Evolutionary conservation across 2,329 filamentous ascomycete genomes (phyloP), one percentile per base, ranked within the genome.

Genomic region (Lanzia echinophila): DNA sequence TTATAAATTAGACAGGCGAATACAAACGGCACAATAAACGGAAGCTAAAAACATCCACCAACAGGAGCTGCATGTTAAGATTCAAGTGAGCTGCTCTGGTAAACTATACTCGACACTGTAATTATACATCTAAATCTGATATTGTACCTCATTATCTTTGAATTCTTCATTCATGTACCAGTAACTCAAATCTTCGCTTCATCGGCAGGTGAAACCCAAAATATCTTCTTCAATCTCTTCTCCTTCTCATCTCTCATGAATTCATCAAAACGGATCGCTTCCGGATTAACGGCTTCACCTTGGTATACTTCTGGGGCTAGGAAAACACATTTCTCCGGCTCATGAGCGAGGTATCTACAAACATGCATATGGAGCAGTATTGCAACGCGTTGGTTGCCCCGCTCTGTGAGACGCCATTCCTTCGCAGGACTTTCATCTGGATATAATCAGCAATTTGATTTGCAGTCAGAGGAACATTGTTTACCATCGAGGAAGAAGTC

Each of bases 321-420:
- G 47, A 71, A 70, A 0, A 65, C 59, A 56, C 69, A 71, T 47
- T 63, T 62, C 2, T 66, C 63, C 13, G 59, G 55, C 24, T 64
- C 63, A 41, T 47, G 54, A 13, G 68, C 67, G 34, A 70, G 64
- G 59, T 70, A 70, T 41, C 66, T 58, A 55, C 70, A 71, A 13
- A 71, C 60, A 58, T 72, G 69, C 53, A 63, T 59, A 47, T 70
- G 67, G 19, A 72, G 60, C 31, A 70, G 60, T n/a, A 68, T 66
- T 5, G 70, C 65, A 8, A 69, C 68, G 7, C 67, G 63, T 58
- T 68, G 65, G 42, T 70, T 68, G 1, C 67, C 70, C 31, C 61
- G 59, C 52, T 66, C 60, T 7, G 68, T 68, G 33, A 68, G 56
- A 41, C 65, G 63, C 66, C 63, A 67, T 56, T 62, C 60, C 34